Evolutionary conservation across 345 rosid species (phyloP).

Genomic region (Sonneratia alba): DNA sequence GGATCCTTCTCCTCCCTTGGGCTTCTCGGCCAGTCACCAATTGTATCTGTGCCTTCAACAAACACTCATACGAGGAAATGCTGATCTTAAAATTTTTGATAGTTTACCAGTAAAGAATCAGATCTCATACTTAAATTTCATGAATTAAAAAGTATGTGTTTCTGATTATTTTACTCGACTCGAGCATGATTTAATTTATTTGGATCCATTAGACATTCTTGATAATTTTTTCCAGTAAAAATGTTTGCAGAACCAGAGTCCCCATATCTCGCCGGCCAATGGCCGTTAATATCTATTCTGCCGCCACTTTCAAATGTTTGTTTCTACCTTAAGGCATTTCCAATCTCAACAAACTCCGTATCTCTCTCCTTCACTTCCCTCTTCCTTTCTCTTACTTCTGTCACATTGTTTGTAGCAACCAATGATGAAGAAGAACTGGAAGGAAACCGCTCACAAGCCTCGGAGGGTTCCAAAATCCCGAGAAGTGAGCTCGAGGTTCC

Average conservation of each 20-base stretch:
- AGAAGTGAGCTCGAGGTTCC: slow-evolving; percentile 57
- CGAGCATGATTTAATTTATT: too few relatives aligned
- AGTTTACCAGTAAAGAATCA: too few relatives aligned
- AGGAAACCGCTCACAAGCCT: slow-evolving; percentile 24
- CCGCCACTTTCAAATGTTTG: slow-evolving; percentile 47
- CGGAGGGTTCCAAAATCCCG: slow-evolving; percentile 36
- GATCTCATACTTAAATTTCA: too few relatives aligned
- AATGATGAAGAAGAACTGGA: slow-evolving; percentile 29
- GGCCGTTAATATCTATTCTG: slow-evolving; percentile 21
- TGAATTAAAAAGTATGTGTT: too few relatives aligned
- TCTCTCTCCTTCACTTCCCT: slow-evolving; percentile 1
- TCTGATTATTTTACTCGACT: too few relatives aligned
- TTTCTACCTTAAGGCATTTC: slow-evolving; percentile 9
- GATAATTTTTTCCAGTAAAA: too few relatives aligned
- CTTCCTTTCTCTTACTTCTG: neutral
- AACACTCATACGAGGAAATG: too few relatives aligned
- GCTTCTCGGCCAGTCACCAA: slow-evolving; percentile 5
- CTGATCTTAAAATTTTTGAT: too few relatives aligned
- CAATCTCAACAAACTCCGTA: neutral
- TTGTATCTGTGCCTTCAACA: too few relatives aligned
- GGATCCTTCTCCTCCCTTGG: neutral
- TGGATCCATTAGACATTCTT: too few relatives aligned
- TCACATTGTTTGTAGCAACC: neutral
- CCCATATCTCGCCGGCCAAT: slow-evolving; percentile 37
- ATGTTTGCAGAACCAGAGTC: neutral